Conservation (phyloP, 306 rosid species). For the Rosa multiflora region DNA sequence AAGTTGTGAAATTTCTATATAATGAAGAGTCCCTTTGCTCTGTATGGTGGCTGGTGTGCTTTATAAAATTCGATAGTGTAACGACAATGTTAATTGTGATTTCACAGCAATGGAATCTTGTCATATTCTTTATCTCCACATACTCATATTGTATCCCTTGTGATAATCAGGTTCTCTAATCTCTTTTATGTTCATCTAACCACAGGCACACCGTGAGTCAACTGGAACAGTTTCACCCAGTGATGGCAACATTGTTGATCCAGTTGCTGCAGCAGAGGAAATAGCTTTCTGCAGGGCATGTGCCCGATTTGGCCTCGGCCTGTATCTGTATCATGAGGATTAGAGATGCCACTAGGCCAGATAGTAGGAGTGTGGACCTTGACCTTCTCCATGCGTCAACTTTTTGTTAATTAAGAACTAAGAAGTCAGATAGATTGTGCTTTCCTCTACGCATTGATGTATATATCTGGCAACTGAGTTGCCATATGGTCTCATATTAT, state of each 20-base stretch:
- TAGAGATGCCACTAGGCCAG: conserved; percentile 26
- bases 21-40: neutral
- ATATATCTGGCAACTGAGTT: conserved; percentile 16
- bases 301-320: conserved; percentile 97
- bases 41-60: neutral
- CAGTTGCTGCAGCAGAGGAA: conserved; percentile 96
- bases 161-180: neutral
- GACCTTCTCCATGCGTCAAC: neutral
- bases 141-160: neutral
- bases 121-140: conserved; percentile 2
- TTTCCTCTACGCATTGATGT: conserved; percentile 21
- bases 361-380: neutral
- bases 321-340: conserved; percentile 86
- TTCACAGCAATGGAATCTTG: neutral
- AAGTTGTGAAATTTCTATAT: neutral
- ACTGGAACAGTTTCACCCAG: conserved; percentile 74
- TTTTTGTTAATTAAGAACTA: conserved; percentile 13
- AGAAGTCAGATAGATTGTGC: conserved; percentile 6
- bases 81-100: neutral
- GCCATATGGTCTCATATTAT: conserved; percentile 1
- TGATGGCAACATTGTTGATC: conserved; percentile 53
- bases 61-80: neutral
- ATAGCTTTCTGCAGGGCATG: conserved; percentile 95
- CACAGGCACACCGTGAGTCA: conserved; percentile 91
- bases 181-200: neutral